Base-by-base conservation (phyloP, 169 alveolate species). In the Plasmodium ovale region DNA sequence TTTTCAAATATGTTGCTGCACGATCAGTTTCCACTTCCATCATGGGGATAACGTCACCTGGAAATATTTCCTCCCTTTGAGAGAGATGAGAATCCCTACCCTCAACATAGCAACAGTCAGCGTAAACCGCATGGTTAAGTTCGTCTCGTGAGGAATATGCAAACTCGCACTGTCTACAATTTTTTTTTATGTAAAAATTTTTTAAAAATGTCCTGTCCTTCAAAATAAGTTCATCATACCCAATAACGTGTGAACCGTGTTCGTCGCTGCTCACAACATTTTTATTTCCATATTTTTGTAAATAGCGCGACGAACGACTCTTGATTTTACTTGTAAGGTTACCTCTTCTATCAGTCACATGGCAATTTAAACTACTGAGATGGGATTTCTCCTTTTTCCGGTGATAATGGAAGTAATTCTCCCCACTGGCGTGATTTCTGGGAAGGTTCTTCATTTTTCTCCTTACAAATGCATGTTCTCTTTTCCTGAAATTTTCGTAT, bases 171-270 rank as follows among this genome's bases (percentile, higher is more conserved):
- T 29, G 35, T 47, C 42, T 42, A 12, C 44, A 35, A 59, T 74
- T 74, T 49, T 35, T 33, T 29, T 39, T 42, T 47, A 74, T 42
- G 23, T 74, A 74, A 47, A 59, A 31, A 9, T 74, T 74, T 74
- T 60, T 44, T 59, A 74, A 39, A 39, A 60, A 59, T 25, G 39
- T 60, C 23, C 74, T 74, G 21, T 74, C 58, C 23, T 74, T 51
- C 44, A 74, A 9, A 14, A 33, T 19, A 59, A 14, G 49, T 37
- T 73, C 72, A 16, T 73, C 65, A 37, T 59, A 60, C 25, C 29
- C 51, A 59, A 59, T 59, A 5, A 39, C 49, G 23, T 73, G 88
- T 14, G 67, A 44, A 73, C 42, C 33, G 47, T 37, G 33, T 21
- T 2, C 44, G 14, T 33, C 12, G 21, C 27, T 53, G 33, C 47